Base-by-base conservation (phyloP, 139 green algal species). In the Chlamydomonas sphaeroides region DNA sequence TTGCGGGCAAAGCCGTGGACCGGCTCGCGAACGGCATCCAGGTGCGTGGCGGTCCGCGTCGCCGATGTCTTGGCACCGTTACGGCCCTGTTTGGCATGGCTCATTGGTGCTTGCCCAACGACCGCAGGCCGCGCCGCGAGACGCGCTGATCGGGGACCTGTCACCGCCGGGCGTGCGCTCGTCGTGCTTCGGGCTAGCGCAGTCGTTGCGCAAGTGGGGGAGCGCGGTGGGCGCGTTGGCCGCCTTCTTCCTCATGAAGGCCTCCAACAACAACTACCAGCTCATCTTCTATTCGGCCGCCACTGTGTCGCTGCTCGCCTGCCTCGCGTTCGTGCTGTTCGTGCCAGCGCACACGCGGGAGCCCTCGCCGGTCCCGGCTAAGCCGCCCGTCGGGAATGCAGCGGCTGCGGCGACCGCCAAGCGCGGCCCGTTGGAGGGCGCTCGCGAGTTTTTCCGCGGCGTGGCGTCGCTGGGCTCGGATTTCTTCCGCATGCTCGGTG, bases 201-300 rank as follows among this genome's bases (percentile, higher is more conserved):
- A 93, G 82, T 84, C 65, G 45, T 81, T 93, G 84, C 86, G 90
- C 70, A 93, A 93, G 84, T 92, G 86, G 86, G 90, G 90, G 78
- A 84, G 59, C 61, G 85, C 87, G 48, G 84, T 93, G 65, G 90
- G 90, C 18, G 90, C 90, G 5, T 68, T 85, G 10, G 78, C 88
- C 25, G 79, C 79, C 42, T 93, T 88, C 80, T 86, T 87, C 45
- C 90, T 93, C 51, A 93, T 93, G 90, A 91, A 91, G 84, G 85
- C 85, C 30, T 85, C 81, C 23, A 87, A 83, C 71, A 92, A 92
- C 90, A 93, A 93, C 90, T 93, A 93, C 84, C 79, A 89, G 79
- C 78, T 89, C 45, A 92, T 93, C 80, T 93, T 93, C 86, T 76
- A 84, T 28, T 69, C 87, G n/a, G 89, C 89, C 18, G 79, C 89